Base-by-base conservation (phyloP, 441 rosid genomes). In the Populus hybrid region DNA sequence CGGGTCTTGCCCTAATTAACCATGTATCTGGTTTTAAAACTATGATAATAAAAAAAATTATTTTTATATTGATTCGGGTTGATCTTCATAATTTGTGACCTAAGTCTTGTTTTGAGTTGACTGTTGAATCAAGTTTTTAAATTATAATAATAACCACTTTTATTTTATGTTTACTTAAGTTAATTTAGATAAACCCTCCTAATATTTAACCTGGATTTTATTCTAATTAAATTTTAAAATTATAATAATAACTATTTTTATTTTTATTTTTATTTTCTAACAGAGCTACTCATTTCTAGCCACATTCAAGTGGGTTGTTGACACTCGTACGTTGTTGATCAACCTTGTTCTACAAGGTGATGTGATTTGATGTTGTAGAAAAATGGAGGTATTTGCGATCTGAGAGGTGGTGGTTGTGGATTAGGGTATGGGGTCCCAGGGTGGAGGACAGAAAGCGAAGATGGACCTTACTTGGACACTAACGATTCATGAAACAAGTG, bases 271-370 rank as follows among this genome's bases (percentile, higher is more conserved):
- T 57, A 50, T 24, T 24, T 24, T 24, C 24, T 24, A 4, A 24
- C 21, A 63, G 34, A 30, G 46, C 0, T 36, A 0, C 1, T 36
- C 2, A 36, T 36, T 3, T 38, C 19, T n/a, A 14, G 66, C 63
- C n/a, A 78, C 53, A 16, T 36, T 79, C 69, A 66, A 75, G 2
- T 81, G 83, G 69, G 65, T 66, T 18, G 61, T n/a, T 71, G 86
- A 75, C 85, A 75, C 80, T 85, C 84, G 86, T 23, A 30, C 72
- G 4, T 50, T 12, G 64, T n/a, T 72, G 77, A 64, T 38, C 57
- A 35, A 42, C 65, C 70, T 5, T 3, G 23, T 63, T 71, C 53
- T 35, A 35, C 8, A 57, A 16, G 28, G 46, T 11, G 42, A 35
- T 23, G 61, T 8, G 23, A 11, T 36, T 40, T 24, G 63, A 59